Conservation (phyloP, 2,329 filamentous ascomycete genomes). For the Penicillium verrucosum region DNA sequence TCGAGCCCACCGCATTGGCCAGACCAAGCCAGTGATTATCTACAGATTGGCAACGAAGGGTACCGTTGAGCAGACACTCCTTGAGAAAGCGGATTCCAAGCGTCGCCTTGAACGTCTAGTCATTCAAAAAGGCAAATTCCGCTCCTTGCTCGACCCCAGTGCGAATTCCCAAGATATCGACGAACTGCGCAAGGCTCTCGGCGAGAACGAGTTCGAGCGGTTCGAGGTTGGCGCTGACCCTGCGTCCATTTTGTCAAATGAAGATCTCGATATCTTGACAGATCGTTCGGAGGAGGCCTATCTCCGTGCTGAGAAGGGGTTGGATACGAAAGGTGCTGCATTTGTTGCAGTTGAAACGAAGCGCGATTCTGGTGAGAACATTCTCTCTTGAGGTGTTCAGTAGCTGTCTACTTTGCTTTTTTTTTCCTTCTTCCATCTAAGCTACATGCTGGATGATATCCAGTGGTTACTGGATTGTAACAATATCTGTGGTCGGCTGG, state of each 20-base stretch:
- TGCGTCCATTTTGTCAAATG: conserved; percentile 66
- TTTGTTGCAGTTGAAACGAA: conserved; percentile 83
- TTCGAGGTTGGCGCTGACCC: conserved; percentile 56
- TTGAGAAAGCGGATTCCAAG: conserved; percentile 87
- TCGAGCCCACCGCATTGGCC: conserved; percentile 89
- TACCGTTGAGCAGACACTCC: conserved; percentile 83
- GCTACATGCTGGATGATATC: background rate
- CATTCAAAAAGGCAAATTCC: conserved; percentile 88
- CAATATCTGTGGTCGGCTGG: background rate
- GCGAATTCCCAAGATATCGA: conserved; percentile 53
- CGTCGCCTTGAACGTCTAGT: conserved; percentile 89
- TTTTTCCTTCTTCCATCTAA: background rate
- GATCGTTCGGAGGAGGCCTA: conserved; percentile 70
- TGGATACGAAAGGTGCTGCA: conserved; percentile 54
- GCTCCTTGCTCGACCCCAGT: conserved; percentile 60
- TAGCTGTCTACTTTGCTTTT: background rate
- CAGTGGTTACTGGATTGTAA: background rate
- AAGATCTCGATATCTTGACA: conserved; percentile 73
- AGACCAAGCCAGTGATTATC: conserved; percentile 85
- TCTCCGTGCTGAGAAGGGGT: conserved; percentile 70
- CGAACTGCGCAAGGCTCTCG: conserved; percentile 61
- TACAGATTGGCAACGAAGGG: conserved; percentile 91
- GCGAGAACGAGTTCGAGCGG: conserved; percentile 70
- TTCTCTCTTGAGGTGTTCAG: conserved; percentile 29
- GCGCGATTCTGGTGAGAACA: conserved; percentile 41